A percentile compares a stretch with the other conserved stretches of the same genome.
These are phyloP conservation scores for Diaporthe sp. DNA, from an alignment of 2,329 filamentous ascomycete genomes.

Conservation along the genomic window DNA sequence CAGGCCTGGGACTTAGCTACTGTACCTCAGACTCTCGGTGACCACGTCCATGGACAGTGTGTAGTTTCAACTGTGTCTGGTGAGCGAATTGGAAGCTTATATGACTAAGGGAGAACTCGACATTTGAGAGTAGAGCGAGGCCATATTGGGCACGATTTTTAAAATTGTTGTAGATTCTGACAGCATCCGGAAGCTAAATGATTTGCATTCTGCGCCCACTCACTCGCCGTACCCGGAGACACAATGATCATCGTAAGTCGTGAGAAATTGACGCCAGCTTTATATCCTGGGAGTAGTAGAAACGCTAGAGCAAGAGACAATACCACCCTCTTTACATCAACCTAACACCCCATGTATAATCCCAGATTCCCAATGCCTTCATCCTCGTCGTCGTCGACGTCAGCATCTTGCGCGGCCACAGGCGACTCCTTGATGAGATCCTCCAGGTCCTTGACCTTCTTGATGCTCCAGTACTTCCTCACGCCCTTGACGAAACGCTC, in stretches of 20 bases:
- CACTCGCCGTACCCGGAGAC: background rate
- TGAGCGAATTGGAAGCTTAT: too few species aligned
- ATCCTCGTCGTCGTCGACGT: slow-evolving; percentile 38
- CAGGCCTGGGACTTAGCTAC: too few species aligned
- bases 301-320: background rate
- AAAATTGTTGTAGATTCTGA: background rate
- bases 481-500: slow-evolving; percentile 77
- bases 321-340: slow-evolving; percentile 29
- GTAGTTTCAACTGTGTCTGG: background rate
- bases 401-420: slow-evolving; percentile 37
- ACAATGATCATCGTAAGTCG: slow-evolving; percentile 8
- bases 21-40: background rate
- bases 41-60: too few species aligned
- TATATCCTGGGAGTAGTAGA: background rate
- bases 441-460: slow-evolving; percentile 74
- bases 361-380: slow-evolving; percentile 47
- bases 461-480: slow-evolving; percentile 82
- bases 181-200: background rate
- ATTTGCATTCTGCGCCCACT: background rate
- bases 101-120: background rate
- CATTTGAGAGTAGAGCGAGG: too few species aligned
- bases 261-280: slow-evolving; percentile 1
- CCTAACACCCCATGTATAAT: slow-evolving; percentile 45
- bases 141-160: too few species aligned
- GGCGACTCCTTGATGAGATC: slow-evolving; percentile 62